Base-by-base conservation (phyloP, 495 filamentous ascomycete genomes). In the Aspergillus coremiiformis region DNA sequence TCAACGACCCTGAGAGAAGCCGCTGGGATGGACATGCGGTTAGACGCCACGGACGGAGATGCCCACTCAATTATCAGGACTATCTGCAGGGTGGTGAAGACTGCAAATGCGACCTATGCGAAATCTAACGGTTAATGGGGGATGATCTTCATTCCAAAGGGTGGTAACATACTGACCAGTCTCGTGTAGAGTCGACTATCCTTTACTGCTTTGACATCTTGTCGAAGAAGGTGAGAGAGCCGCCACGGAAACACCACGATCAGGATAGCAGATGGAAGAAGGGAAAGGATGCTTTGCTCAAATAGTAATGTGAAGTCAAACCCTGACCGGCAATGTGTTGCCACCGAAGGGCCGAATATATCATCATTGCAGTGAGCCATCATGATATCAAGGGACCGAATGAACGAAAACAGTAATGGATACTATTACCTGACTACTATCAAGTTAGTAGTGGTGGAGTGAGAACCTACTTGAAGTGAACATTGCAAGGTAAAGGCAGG, bases 231-330 rank as follows among this genome's bases (percentile, higher is more conserved):
- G n/a, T 44, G 20, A 14, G 20, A 10, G 14, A 44, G 41, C 15
- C 21, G 47, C 10, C 20, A 14, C 11, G 26, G 46, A 21, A 4
- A 33, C 17, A 14, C 29, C 19, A 76, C 39, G 6, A 81, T 56
- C 14, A 78, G 56, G 9, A 44, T 10, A 12, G 71, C 10, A 3
- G 64, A 56, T 0, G 75, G 74, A 5, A 73, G 57, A 7, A 80
- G 65, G 15, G 72, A 64, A 20, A 78, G 63, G 27, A 79, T 66
- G 12, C 58, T 66, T 45, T 76, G 64, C 58, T 80, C 71, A 49
- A 78, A 78, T 17, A 68, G 49, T 19, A 75, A 53, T n/a, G 74
- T 79, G 50, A 79, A 81, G 41, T 82, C 76, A 7, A 41, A 41
- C 3, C 19, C 37, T 0, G 5, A 1, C 4, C 7, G 15, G n/a